Base-by-base conservation (phyloP, 1,284 basidiomycete genomes). In the Cerioporus squamosus region DNA sequence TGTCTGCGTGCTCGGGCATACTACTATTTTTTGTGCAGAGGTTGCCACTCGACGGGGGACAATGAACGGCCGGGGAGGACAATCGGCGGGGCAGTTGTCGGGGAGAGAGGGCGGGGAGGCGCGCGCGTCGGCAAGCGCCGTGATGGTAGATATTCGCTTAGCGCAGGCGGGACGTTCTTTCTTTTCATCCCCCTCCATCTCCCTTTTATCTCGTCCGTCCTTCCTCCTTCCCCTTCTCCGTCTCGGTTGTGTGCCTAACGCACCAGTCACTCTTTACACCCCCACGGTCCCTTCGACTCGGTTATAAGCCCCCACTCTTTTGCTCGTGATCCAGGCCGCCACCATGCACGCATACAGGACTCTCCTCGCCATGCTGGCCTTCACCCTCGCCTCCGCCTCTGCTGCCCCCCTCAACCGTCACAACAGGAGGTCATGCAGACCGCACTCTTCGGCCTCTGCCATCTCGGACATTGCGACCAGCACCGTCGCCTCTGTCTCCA, bases 281-380 rank as follows among this genome's bases (percentile, higher is more conserved):
- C 38, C 44, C 47, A 60, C 63, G 44, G 63, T 64, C 63, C 45
- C 55, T 64, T 55, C 24, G 40, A 48, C 52, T 53, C 52, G 62
- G 45, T 52, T 24, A 44, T 15, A 45, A 53, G 55, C 46, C 52
- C 45, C 49, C 58, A 38, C 53, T 60, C 58, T 50, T 60, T 59
- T 53, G 17, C 33, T 22, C 39, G 43, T 26, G 33, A 44, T 44
- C 44, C 26, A 53, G 49, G 39, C 40, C n/a, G n/a, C 49, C 53
- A 57, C 33, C 57, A 69, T 70, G 68, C 60, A 64, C 59, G 64
- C 62, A 20, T 64, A 64, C 61, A 65, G 56, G 61, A 64, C 67
- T 33, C 54, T 68, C 57, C 62, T 68, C 46, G 59, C 64, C 44
- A 39, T 68, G 62, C 56, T 70, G 20, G 64, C 61, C 52, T 44